A percentile compares a stretch with the other conserved stretches of the same genome.
These are phyloP conservation scores for Detonula confervacea DNA, from an alignment of 352 stramenopile species.

Conservation along the genomic window DNA sequence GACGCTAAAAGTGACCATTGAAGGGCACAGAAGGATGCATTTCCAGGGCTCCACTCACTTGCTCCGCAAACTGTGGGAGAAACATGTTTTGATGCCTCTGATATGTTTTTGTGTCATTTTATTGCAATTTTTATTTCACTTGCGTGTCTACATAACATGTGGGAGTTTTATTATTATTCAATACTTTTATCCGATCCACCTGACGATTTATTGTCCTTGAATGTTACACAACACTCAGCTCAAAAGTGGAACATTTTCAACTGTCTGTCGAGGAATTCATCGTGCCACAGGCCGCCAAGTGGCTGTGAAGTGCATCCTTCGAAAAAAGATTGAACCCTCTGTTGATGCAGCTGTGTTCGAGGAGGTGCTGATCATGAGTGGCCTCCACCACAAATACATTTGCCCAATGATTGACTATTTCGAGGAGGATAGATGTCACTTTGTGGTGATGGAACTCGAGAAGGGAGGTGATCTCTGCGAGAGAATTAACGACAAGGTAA, in stretches of 20 bases:
- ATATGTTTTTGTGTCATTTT: too few species aligned
- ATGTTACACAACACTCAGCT: constrained; percentile 66
- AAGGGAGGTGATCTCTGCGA: constrained; percentile 97
- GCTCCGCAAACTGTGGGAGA: too few species aligned
- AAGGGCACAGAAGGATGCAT: too few species aligned
- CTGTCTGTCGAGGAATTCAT: constrained; percentile 81
- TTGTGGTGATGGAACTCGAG: constrained; percentile 98
- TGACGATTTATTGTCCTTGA: not conserved
- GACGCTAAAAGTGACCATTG: too few species aligned
- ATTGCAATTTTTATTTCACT: too few species aligned
- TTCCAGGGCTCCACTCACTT: too few species aligned
- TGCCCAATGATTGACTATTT: constrained; percentile 87
- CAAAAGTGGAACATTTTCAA: constrained; percentile 85
- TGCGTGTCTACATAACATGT: too few species aligned
- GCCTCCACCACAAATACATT: constrained; percentile 83
- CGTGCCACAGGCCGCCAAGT: constrained; percentile 78
- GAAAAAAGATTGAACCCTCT: constrained; percentile 81
- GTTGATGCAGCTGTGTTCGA: constrained; percentile 84
- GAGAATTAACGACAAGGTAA: constrained; percentile 94
- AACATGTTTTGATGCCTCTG: too few species aligned
- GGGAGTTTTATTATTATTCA: constrained; percentile 4
- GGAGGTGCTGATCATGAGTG: constrained; percentile 85
- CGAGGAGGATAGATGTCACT: constrained; percentile 89
- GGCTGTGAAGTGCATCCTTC: constrained; percentile 83
- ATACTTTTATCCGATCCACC: too few species aligned